Base-by-base conservation (phyloP, 495 filamentous ascomycete species). In the Achaetomiella virescens region DNA sequence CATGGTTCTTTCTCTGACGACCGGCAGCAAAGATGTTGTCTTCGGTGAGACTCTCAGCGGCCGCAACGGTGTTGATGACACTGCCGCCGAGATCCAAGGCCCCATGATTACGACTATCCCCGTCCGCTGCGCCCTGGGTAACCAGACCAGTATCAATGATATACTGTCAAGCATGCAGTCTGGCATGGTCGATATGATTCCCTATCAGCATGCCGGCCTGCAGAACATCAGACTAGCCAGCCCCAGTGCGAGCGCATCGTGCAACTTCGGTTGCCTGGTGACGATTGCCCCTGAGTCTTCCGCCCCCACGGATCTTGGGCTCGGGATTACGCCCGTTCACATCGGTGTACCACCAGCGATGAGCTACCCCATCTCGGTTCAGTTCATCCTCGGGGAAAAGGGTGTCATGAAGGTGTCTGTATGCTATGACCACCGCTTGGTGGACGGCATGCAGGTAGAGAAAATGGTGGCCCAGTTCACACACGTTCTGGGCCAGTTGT, bases 81-180 rank as follows among this genome's bases (percentile, higher is more conserved):
- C 75, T 2, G 71, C 84, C 1, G 74, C 79, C 40, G 64, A 74
- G 31, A 78, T 84, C 17, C 69, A 77, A 33, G 83, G 81, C 0
- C 78, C 85, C 1, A 73, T 84, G 48, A 84, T 88, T 49, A 79
- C 85, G 3, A 88, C 86, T 0, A 71, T 87, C 2, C 86, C 86
- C 1, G 66, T 85, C 29, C 78, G 85, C 14, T 42, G 37, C n/a
- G 8, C 24, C 12, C 11, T 53, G 21, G 38, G 21, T 3, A 22
- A 14, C 0, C 3, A 31, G 1, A 7, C 11, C 14, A 25, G 20
- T 33, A 33, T 53, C 22, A 35, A 12, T 5, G 15, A 53, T 4
- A 17, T 42, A 2, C 38, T 53, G 17, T 27, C 37, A 8, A 14
- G 24, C 29, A 53, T 49, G 50, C 49, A 54, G 15, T 18, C 41